Conservation (phyloP, 1,139 yeast species). For the Debaryomyces subglobosus region DNA sequence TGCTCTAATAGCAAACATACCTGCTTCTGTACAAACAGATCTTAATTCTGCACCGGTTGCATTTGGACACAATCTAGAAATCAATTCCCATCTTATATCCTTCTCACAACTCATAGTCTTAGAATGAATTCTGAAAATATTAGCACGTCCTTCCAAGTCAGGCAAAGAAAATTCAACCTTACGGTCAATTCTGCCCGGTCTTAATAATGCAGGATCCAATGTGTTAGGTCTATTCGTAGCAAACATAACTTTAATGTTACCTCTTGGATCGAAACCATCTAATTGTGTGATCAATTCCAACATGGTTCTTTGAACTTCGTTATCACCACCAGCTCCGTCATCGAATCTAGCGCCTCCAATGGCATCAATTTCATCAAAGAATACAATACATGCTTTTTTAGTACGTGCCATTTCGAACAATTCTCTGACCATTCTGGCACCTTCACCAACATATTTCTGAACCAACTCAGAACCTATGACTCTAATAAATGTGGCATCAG, state of each 20-base stretch:
- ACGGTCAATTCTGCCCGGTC: constrained; percentile 98
- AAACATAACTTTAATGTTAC: constrained; percentile 98
- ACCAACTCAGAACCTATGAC: constrained; percentile 98
- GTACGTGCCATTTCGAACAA: constrained; percentile 98
- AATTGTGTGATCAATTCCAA: constrained; percentile 94
- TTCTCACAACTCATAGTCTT: constrained; percentile 97
- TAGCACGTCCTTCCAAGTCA: constrained; percentile 96
- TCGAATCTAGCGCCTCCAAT: constrained; percentile 99
- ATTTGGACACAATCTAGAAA: constrained; percentile 95
- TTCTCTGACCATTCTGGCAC: constrained; percentile 99
- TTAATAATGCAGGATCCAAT: constrained; percentile 92
- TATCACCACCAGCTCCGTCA: constrained; percentile 99
- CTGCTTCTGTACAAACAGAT: constrained; percentile 96
- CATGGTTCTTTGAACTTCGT: constrained; percentile 99
- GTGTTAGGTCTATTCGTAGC: constrained; percentile 99
- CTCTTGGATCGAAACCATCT: constrained; percentile 98
- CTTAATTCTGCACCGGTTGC: constrained; percentile 98
- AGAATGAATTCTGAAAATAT: constrained; percentile 94
- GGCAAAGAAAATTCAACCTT: constrained; percentile 96
- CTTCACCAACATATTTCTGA: constrained; percentile 98
- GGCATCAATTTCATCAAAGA: constrained; percentile 97
- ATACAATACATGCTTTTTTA: constrained; percentile 93
- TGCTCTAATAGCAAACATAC: constrained; percentile 98
- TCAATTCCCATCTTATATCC: constrained; percentile 97
- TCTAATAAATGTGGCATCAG: constrained; percentile 96